These are phyloP conservation scores for Myxozyma nipponensis DNA, from an alignment of 805 yeast species.

Conservation along the genomic window DNA sequence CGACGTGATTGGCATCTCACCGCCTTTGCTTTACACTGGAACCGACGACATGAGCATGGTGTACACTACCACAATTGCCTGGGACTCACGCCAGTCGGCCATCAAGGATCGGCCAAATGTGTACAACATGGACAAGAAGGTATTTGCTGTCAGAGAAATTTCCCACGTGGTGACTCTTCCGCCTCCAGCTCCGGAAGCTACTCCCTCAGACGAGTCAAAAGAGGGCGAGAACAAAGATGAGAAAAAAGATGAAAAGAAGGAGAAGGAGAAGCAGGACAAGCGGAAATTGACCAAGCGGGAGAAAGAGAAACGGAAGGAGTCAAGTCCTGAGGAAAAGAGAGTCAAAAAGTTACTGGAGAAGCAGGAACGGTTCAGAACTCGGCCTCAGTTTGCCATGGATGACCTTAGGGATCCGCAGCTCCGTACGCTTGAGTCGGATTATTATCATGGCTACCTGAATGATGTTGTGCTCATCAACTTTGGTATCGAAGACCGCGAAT, in stretches of 20 bases:
- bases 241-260: constrained; percentile 1
- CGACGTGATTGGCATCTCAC: constrained; percentile 25
- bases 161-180: constrained; percentile 1
- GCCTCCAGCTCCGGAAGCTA: background rate
- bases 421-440: constrained; percentile 20
- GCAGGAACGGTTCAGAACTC: constrained; percentile 4
- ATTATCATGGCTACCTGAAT: constrained; percentile 26
- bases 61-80: constrained; percentile 17
- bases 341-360: constrained; percentile 5
- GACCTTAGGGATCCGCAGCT: constrained; percentile 15
- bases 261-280: constrained; percentile 16
- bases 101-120: constrained; percentile 19
- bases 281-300: constrained; percentile 2
- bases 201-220: background rate
- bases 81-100: constrained; percentile 24
- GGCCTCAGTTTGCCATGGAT: background rate
- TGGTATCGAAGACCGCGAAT: constrained; percentile 25
- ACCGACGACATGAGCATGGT: constrained; percentile 19
- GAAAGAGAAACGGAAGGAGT: constrained; percentile 2
- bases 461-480: constrained; percentile 22
- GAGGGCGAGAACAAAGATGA: background rate
- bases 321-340: constrained; percentile 1
- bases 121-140: constrained; percentile 2
- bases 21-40: constrained; percentile 20
- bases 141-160: constrained; percentile 5